Base-by-base conservation (phyloP, 2,329 filamentous ascomycete species). In the Talaromyces sp. region DNA sequence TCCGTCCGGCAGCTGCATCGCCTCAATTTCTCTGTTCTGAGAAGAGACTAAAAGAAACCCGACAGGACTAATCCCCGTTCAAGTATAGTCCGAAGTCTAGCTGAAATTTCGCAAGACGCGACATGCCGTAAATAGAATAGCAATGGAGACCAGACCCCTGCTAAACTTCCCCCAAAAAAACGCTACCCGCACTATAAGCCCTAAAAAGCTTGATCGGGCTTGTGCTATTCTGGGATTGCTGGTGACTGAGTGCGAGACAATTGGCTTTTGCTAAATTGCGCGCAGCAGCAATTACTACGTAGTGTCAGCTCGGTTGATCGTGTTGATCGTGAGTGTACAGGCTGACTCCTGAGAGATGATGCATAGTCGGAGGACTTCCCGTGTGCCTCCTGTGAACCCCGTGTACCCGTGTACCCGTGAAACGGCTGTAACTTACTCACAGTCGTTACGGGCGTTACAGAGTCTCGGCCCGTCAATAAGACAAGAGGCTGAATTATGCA, bases 181-280 rank as follows among this genome's bases (percentile, higher is more conserved):
- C n/a, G 16, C 27, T 19, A 54, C 4, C 50, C 16, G 27, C 31
- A 37, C 52, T 56, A 24, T 24, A 9, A 56, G 19, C 52, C 33
- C 52, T 56, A 56, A 56, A 56, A 56, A 56, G 52, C 52, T 56
- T 56, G n/a, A 56, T 22, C 31, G 1, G 11, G 52, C 52, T 39
- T 37, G 52, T 33, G n/a, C n/a, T 11, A 56, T 7, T 31, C 6
- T 50, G 22, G 4, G 43, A 49, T 49, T 11, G 3, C 45, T 49
- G 41, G 27, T 50, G 47, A 31, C 27, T 31, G 27, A 31, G 4
- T 7, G 27, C 7, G 27, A 50, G 8, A 50, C 16, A 6, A 50
- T 50, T 50, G 47, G 24, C 13, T 13, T 16, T 27, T 31, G 47
- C 22, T 47, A 22, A 22, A 22, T 22, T 50, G 27, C 47, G 47